phyloP scores from a whole-genome alignment of 768 basidiomycete species.

The Chalciporus piperatus region DNA sequence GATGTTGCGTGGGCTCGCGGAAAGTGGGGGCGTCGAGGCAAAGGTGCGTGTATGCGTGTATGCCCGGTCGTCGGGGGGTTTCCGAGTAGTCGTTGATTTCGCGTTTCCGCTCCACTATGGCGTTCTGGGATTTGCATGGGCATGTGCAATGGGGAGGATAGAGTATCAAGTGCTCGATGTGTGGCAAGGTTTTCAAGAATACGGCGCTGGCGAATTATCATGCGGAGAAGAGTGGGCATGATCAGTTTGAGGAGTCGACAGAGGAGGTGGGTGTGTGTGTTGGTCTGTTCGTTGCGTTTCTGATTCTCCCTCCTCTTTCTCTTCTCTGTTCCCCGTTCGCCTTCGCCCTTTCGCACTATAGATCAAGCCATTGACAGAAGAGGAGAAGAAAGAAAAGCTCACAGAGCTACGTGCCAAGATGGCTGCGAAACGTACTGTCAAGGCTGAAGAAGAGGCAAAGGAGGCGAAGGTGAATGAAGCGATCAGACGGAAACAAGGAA shows the following conservation, averaged over 20 bases:
- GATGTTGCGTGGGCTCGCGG: constrained; percentile 49
- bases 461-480: constrained; percentile 73
- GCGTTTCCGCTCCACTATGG: no score
- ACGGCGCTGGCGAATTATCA: constrained; percentile 89
- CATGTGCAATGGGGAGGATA: constrained; percentile 19
- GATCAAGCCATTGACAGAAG: constrained; percentile 94
- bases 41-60: constrained; percentile 44
- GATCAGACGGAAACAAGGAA: constrained; percentile 82
- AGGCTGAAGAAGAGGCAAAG: constrained; percentile 69
- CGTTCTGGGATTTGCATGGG: no score
- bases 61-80: no score
- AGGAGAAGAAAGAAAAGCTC: constrained; percentile 82
- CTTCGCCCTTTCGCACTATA: constrained; percentile 28
- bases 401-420: constrained; percentile 78
- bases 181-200: constrained; percentile 83
- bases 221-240: constrained; percentile 93
- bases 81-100: no score
- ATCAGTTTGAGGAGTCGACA: constrained; percentile 92
- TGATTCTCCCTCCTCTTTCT: neutral
- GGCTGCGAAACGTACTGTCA: constrained; percentile 71
- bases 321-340: neutral
- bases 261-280: constrained; percentile 64
- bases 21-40: constrained; percentile 54
- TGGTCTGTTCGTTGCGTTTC: constrained; percentile 1
- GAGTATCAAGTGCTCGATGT: constrained; percentile 84